Base-by-base conservation (phyloP, 2,329 filamentous ascomycete species). In the Graphilbum ipis-grandicollis region DNA sequence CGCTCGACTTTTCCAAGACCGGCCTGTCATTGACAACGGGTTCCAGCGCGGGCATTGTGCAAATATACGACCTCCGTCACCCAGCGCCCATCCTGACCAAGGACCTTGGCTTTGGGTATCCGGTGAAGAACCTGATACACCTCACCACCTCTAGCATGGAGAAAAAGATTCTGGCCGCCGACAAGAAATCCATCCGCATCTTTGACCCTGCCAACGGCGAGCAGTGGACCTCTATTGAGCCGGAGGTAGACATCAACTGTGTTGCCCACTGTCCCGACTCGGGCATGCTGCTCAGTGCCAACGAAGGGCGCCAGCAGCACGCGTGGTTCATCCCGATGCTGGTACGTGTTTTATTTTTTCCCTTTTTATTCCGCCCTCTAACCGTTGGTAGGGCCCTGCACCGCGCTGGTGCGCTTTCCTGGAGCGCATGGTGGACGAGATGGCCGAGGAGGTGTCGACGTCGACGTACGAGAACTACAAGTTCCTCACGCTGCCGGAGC, bases 381-480 rank as follows among this genome's bases (percentile, higher is more conserved):
- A 21, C 15, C 13, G 3, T 15, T 19, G 45, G 47, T 41, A 42
- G 37, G 90, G 90, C 2, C 84, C 88, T 0, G 86, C 90, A 1
- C 92, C 90, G 1, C 83, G 75, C 50, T 98, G 90, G 90, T 96
- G 90, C 53, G 77, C 81, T 3, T 96, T 96, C 71, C 63, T 98
- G 43, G 92, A 98, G 58, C 94, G 92, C 50, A 74, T 98, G 50
- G 90, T 96, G 9, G 90, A 98, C 60, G 92, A 98, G 57, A 94
- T 98, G 84, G 88, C 88, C 9, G 88, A 96, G 52, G 74, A 79
- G 52, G 64, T 68, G 22, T 68, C 65, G 41, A 79, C 78, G 22
- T 78, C 90, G 48, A 83, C 90, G 9, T 98, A 98, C 63, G 90
- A 98, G 59, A 96, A 98, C 58, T 96, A 88, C 72, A 98, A 96